Evolutionary conservation across 495 filamentous ascomycete species (phyloP).

Genomic region (Hypomontagnella monticulosa): DNA sequence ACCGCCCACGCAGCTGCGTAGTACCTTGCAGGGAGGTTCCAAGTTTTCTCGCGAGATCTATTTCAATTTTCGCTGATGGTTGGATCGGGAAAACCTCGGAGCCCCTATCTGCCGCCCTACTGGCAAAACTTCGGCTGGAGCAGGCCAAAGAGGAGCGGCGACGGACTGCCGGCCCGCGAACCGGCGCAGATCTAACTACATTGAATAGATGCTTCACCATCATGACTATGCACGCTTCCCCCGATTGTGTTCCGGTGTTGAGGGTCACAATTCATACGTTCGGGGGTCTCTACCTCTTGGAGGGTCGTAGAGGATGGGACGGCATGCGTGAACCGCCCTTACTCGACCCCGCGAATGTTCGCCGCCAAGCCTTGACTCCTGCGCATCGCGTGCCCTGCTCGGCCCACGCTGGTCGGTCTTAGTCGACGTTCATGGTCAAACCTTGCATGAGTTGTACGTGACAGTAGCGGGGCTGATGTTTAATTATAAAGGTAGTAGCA

Average conservation of each 20-base stretch:
- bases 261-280: slow-evolving; percentile 40
- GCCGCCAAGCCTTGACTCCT: slow-evolving; percentile 28
- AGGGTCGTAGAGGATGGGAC: slow-evolving; percentile 27
- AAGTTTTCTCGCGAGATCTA: no score
- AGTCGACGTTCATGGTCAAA: slow-evolving; percentile 9
- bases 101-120: slow-evolving; percentile 17
- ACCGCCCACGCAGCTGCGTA: no score
- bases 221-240: slow-evolving; percentile 2
- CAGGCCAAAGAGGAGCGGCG: neutral
- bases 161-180: slow-evolving; percentile 25
- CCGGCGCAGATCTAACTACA: slow-evolving; percentile 39
- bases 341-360: slow-evolving; percentile 18
- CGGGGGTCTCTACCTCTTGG: slow-evolving; percentile 7
- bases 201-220: slow-evolving; percentile 24
- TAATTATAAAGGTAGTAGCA: slow-evolving; percentile 26
- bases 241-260: slow-evolving; percentile 31
- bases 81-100: slow-evolving; percentile 36
- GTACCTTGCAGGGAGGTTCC: no score
- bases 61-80: slow-evolving; percentile 4
- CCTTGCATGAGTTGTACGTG: slow-evolving; percentile 23
- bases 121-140: slow-evolving; percentile 32
- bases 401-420: slow-evolving; percentile 4
- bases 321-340: slow-evolving; percentile 25
- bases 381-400: slow-evolving; percentile 10
- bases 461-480: slow-evolving; percentile 24